Percentiles rank a stretch among this genome's conserved stretches.
Evolutionary conservation across 108 stramenopile species (phyloP).

Genomic region (Fistulifera pelliculosa): DNA sequence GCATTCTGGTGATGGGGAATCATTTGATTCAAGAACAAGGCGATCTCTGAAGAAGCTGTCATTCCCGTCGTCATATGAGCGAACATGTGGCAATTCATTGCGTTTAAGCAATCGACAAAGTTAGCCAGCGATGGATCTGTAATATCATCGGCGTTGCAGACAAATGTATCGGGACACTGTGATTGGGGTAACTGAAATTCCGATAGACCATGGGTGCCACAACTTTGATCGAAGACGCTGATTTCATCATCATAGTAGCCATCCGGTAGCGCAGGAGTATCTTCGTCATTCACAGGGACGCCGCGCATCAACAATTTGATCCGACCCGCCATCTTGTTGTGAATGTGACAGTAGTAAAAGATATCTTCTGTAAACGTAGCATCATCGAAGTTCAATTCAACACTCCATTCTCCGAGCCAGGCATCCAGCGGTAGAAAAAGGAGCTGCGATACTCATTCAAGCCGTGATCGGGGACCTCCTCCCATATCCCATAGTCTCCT

Average conservation of each 20-base stretch:
- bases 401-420: slow-evolving; percentile 60
- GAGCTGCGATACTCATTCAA: slow-evolving; percentile 75
- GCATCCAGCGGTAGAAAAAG: slow-evolving; percentile 69
- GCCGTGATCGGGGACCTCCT: slow-evolving; percentile 48
- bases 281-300: slow-evolving; percentile 17
- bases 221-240: slow-evolving; percentile 40
- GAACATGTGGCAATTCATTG: slow-evolving; percentile 70
- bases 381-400: slow-evolving; percentile 47
- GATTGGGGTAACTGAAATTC: slow-evolving; percentile 40
- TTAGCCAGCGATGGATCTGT: neutral
- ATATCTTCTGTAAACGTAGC: slow-evolving; percentile 51
- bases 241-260: slow-evolving; percentile 30
- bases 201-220: slow-evolving; percentile 59
- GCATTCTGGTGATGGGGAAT: slow-evolving; percentile 86
- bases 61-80: slow-evolving; percentile 39
- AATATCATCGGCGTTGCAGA: slow-evolving; percentile 21
- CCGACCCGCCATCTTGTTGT: slow-evolving; percentile 19
- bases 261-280: slow-evolving; percentile 38
- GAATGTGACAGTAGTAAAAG: slow-evolving; percentile 89
- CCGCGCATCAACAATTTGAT: slow-evolving; percentile 55
- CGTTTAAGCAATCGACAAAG: slow-evolving; percentile 34
- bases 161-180: slow-evolving; percentile 43
- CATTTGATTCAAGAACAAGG: slow-evolving; percentile 81
- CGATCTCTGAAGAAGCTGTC: slow-evolving; percentile 19
- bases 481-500: slow-evolving; percentile 37